These are phyloP conservation scores for Eremothecium sinecaudum DNA, from an alignment of 1,139 yeast genomes.

Conservation along the genomic window DNA sequence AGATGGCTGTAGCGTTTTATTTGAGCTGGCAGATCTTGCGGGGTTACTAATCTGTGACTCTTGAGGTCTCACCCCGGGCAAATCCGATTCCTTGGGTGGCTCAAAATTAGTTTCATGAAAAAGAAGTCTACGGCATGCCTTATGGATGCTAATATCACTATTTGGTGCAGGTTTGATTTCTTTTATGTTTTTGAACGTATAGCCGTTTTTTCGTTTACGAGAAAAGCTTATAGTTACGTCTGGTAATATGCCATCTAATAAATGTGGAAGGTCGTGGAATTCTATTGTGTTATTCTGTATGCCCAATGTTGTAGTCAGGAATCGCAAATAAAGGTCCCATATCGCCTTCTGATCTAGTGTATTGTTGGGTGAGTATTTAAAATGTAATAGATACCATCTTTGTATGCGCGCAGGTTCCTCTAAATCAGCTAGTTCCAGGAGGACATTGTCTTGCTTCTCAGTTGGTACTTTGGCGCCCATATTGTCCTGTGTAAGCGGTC, in stretches of 20 bases:
- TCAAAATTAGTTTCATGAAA: too few species aligned
- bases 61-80: too few species aligned
- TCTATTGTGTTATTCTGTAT: not conserved
- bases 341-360: not conserved
- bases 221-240: not conserved
- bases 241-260: not conserved
- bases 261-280: slow-evolving; percentile 1
- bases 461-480: not conserved
- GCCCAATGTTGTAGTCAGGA: not conserved
- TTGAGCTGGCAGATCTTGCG: too few species aligned
- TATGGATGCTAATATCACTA: too few species aligned
- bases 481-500: not conserved
- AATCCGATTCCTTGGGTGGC: too few species aligned
- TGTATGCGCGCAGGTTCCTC: slow-evolving; percentile 1
- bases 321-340: slow-evolving; percentile 1
- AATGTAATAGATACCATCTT: not conserved
- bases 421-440: not conserved
- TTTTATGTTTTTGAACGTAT: not conserved
- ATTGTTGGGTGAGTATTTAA: not conserved
- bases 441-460: not conserved
- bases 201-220: not conserved
- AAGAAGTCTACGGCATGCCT: too few species aligned
- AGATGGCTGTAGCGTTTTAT: too few species aligned
- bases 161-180: too few species aligned
- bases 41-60: too few species aligned